These are phyloP conservation scores for Cladobotryum mycophilum DNA, from an alignment of 2,329 filamentous ascomycete species.

Conservation along the genomic window DNA sequence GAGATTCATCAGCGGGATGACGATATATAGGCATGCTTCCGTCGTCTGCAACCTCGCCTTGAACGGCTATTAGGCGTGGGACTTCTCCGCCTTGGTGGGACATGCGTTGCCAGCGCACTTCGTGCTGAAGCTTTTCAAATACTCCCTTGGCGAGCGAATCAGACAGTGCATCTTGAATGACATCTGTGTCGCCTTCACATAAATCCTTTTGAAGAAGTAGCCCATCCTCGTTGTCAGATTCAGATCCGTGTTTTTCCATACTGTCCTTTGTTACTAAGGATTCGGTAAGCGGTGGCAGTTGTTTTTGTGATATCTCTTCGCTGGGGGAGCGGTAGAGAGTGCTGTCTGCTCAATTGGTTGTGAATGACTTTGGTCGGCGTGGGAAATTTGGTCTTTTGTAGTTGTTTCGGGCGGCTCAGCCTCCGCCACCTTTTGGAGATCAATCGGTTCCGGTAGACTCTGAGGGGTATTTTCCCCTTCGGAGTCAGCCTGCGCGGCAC, in stretches of 20 bases:
- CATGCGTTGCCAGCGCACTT: constrained; percentile 89
- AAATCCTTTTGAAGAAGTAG: constrained; percentile 42
- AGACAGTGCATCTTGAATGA: constrained; percentile 66
- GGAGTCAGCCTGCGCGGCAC: constrained; percentile 11
- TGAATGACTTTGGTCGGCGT: not conserved
- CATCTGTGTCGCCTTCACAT: constrained; percentile 73
- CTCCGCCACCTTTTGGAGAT: not conserved
- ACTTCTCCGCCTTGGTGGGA: constrained; percentile 87
- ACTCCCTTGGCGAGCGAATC: constrained; percentile 46
- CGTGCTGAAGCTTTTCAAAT: constrained; percentile 64
- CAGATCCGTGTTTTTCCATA: not conserved
- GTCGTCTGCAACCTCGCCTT: constrained; percentile 63
- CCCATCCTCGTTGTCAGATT: not conserved
- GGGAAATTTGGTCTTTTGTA: not conserved
- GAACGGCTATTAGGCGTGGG: constrained; percentile 83
- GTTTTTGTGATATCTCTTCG: constrained; percentile 11
- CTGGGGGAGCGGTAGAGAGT: not conserved
- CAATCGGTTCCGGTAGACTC: constrained; percentile 15
- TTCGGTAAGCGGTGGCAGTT: constrained; percentile 12
- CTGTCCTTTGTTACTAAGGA: not conserved
- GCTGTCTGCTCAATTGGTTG: not conserved
- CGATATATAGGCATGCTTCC: constrained; percentile 86
- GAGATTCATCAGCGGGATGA: constrained; percentile 84
- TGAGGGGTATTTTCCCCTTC: not conserved
- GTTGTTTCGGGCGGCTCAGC: not conserved